Base-by-base conservation (phyloP, 2,329 filamentous ascomycete species). In the Didymella arachidicola region DNA sequence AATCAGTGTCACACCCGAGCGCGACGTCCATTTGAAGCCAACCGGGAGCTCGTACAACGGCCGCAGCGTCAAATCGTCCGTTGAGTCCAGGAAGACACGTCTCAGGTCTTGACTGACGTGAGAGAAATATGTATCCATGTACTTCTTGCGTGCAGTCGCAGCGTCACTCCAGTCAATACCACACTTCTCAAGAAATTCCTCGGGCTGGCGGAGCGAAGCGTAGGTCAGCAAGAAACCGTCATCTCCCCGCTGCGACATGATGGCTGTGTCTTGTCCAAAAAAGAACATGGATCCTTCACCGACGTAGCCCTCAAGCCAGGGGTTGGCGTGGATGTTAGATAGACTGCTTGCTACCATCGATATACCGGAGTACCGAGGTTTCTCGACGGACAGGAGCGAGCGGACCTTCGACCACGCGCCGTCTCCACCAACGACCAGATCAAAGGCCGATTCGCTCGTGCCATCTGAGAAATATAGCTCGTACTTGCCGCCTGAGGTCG, bases 41-140 rank as follows among this genome's bases (percentile, higher is more conserved):
- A 83, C 69, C 0, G 85, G 84, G 10, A 89, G 78, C 67, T 81
- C 80, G 66, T 83, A 86, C 1, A 88, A 73, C 1, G 79, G 43
- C 4, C 72, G 66, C 5, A 71, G 53, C 3, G 30, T 60, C 2
- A 66, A 8, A 2, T 45, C 39, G 22, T 72, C 67, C 10, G 32
- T 62, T 7, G 62, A 68, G 7, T 64, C 63, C 2, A 69, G 46
- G 27, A 75, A 48, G 0, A 72, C 25, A 8, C 66, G 61, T 51
- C 68, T 61, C 25, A 72, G 39, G 26, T 72, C 65, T 0, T 56
- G 70, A 2, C 81, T 81, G 2, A 83, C 55, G 19, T 72, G 59
- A 1, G 45, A 53, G 18, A 73, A 65, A 57, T 71, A 70, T 10
- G 39, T 54, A 4, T 67, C 59, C 26, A 73, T 57, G n/a, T 60